Evolutionary conservation across 2,329 filamentous ascomycete species (phyloP).

Genomic region (Keithomyces neogunnii): DNA sequence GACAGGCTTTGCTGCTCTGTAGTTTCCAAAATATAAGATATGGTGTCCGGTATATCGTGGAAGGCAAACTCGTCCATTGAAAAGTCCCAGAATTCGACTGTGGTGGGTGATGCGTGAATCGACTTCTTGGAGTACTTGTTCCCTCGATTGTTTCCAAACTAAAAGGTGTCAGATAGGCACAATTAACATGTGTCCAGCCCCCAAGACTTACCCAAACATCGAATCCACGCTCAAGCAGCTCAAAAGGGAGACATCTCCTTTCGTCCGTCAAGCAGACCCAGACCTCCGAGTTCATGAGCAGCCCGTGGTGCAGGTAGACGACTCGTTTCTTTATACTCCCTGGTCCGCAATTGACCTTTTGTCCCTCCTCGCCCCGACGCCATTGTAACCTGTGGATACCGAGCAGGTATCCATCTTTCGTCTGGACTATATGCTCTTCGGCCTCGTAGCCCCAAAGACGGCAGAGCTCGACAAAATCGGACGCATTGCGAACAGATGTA

Average conservation of each 20-base stretch:
- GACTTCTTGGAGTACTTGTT: conserved; percentile 99
- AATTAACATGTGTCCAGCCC: not conserved
- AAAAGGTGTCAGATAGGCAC: not conserved
- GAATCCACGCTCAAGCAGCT: conserved; percentile 81
- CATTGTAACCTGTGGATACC: conserved; percentile 83
- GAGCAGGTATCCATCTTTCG: conserved; percentile 84
- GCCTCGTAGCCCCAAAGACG: conserved; percentile 84
- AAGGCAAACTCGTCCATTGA: conserved; percentile 98
- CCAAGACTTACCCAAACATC: conserved; percentile 75
- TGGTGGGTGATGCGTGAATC: conserved; percentile 64
- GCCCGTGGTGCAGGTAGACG: conserved; percentile 87
- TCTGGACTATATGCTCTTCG: conserved; percentile 94
- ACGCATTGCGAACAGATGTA: conserved; percentile 71
- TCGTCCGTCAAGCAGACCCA: conserved; percentile 91
- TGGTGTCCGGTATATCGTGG: conserved; percentile 92
- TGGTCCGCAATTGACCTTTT: conserved; percentile 64
- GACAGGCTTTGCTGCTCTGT: conserved; percentile 79
- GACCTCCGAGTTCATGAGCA: conserved; percentile 98
- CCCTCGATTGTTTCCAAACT: conserved; percentile 93
- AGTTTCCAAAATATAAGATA: conserved; percentile 79
- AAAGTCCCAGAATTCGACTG: conserved; percentile 86
- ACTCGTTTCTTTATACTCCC: conserved; percentile 70
- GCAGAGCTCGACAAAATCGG: conserved; percentile 93
- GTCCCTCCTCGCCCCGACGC: conserved; percentile 71
- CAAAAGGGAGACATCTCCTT: conserved; percentile 78